These are phyloP conservation scores for Mycocentrospora acerina DNA, from an alignment of 2,329 filamentous ascomycete genomes.

Conservation along the genomic window DNA sequence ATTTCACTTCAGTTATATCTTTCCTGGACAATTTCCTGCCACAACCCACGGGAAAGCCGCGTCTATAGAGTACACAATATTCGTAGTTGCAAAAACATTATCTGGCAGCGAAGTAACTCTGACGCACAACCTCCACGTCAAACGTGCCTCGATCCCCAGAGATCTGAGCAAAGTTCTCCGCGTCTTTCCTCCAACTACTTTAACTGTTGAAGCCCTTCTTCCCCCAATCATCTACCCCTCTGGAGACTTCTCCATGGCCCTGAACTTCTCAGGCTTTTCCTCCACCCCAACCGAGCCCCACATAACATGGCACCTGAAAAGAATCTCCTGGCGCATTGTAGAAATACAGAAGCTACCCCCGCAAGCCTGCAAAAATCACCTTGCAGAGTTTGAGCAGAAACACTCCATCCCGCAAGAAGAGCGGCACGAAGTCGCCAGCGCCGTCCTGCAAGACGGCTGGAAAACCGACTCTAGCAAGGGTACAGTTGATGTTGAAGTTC, in stretches of 20 bases:
- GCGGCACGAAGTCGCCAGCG: slow-evolving; percentile 73
- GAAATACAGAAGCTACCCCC: slow-evolving; percentile 80
- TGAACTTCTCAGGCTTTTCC: slow-evolving; percentile 84
- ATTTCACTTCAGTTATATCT: slow-evolving; percentile 86
- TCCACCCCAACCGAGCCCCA: slow-evolving; percentile 66
- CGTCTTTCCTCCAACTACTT: slow-evolving; percentile 94
- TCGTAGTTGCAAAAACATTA: slow-evolving; percentile 52
- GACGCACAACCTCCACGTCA: slow-evolving; percentile 69
- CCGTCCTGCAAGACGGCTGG: slow-evolving; percentile 85
- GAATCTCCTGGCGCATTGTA: slow-evolving; percentile 90
- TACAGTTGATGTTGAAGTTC: slow-evolving; percentile 80
- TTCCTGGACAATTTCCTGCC: slow-evolving; percentile 81
- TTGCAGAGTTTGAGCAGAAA: slow-evolving; percentile 62
- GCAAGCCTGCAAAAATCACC: slow-evolving; percentile 77
- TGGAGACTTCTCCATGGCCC: slow-evolving; percentile 74
- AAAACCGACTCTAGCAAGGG: slow-evolving; percentile 76
- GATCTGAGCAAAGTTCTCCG: slow-evolving; percentile 85
- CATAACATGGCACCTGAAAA: slow-evolving; percentile 86
- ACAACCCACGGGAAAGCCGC: slow-evolving; percentile 74
- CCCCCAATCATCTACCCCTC: slow-evolving; percentile 83
- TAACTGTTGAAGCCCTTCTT: slow-evolving; percentile 81
- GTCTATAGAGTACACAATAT: slow-evolving; percentile 76
- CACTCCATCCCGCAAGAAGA: slow-evolving; percentile 77
- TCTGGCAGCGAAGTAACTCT: slow-evolving; percentile 65
- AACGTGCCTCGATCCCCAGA: slow-evolving; percentile 76